Base-by-base conservation (phyloP, 2,329 filamentous ascomycete genomes). In the Claviceps sp. region DNA sequence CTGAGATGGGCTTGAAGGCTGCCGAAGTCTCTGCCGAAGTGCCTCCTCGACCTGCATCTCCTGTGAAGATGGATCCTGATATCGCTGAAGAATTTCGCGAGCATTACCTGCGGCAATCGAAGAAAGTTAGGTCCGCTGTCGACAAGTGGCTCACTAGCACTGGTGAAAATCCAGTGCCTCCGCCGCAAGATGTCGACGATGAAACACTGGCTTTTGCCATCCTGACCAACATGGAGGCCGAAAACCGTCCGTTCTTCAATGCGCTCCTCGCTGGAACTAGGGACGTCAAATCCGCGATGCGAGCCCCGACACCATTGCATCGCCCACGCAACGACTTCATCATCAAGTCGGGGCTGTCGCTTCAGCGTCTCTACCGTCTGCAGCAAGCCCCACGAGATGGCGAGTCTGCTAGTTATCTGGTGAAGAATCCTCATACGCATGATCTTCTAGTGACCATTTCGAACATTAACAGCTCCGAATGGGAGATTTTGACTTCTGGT, bases 131-230 rank as follows among this genome's bases (percentile, higher is more conserved):
- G 62, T 81, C 84, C n/a, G 85, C 86, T 0, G 91, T 97, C 1
- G 89, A 96, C 65, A 85, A 79, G 61, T 97, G 91, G 91, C 79
- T 97, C 55, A 84, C 79, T 38, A 85, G 81, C 54, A 91, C 91
- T 59, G 83, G 84, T 36, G 85, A 89, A 55, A 78, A 81, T 16
- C 79, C 84, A 1, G 80, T 80, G 1, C 85, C 84, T 49, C 84
- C 88, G 1, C 89, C 89, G 0, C 84, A 90, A 55, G 91, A 95
- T 54, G 85, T 95, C 5, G 91, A 96, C 61, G 90, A 96, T 56
- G 91, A 96, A 68, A 97, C 91, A 0, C 72, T 97, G 38, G 85
- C 86, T 2, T 96, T 97, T 69, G 90, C 91, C 51, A 94, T 97
- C 66, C 73, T 96, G 54, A 97, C 91, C 9, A 90, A 89, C 62